A percentile compares a stretch with the other conserved stretches of the same genome.
Conservation (phyloP, 768 basidiomycete species). For the Lactarius deliciosus region DNA sequence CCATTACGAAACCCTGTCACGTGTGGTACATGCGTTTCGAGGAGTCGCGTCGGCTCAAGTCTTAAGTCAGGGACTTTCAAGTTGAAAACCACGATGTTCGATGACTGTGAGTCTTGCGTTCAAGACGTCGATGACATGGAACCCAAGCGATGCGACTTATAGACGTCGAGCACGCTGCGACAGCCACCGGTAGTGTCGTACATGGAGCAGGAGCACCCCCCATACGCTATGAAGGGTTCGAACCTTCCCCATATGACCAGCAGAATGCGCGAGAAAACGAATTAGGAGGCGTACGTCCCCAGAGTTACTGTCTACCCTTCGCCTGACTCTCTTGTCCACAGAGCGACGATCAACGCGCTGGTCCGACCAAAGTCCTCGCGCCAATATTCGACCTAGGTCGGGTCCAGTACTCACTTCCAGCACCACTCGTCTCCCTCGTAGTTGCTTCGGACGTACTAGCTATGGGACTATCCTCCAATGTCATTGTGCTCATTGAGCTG, state of each 20-base stretch:
- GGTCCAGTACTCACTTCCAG: slow-evolving; percentile 87
- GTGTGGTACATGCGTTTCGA: neutral
- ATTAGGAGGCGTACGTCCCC: slow-evolving; percentile 29
- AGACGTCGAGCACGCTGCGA: slow-evolving; percentile 87
- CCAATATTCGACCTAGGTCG: slow-evolving; percentile 81
- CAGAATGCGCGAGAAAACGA: slow-evolving; percentile 50
- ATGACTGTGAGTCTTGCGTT: slow-evolving; percentile 40
- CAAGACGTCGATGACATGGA: slow-evolving; percentile 11
- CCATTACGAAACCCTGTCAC: neutral
- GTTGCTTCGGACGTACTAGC: slow-evolving; percentile 85
- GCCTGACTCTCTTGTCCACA: slow-evolving; percentile 29
- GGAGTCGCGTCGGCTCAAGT: neutral
- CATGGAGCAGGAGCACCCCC: slow-evolving; percentile 47
- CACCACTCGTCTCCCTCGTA: slow-evolving; percentile 76
- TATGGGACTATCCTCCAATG: slow-evolving; percentile 77
- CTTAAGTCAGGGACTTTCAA: neutral
- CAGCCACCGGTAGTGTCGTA: slow-evolving; percentile 43
- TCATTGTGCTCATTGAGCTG: slow-evolving; percentile 86
- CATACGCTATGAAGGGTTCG: slow-evolving; percentile 86
- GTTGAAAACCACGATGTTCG: slow-evolving; percentile 36
- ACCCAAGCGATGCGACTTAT: slow-evolving; percentile 11
- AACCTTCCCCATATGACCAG: slow-evolving; percentile 61
- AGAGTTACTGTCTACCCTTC: slow-evolving; percentile 10
- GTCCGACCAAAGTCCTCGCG: slow-evolving; percentile 40
- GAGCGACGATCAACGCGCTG: slow-evolving; percentile 35